These are phyloP conservation scores for Acer negundo DNA, from an alignment of 345 rosid genomes.

Conservation along the genomic window DNA sequence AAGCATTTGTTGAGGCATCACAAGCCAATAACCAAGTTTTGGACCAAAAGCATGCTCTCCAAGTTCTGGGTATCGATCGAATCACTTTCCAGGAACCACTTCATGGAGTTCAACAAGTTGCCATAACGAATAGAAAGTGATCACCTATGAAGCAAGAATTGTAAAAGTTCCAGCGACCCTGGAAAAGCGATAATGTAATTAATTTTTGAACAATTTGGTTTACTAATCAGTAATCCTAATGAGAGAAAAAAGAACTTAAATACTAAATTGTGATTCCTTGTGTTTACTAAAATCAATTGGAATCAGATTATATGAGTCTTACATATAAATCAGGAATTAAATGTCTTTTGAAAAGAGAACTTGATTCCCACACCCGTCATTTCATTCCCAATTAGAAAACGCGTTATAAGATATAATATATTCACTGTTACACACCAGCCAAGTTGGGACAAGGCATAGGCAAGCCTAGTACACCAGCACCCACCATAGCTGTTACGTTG, in stretches of 20 bases:
- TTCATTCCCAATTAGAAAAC: no score
- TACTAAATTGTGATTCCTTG: no score
- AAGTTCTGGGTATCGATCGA: slow-evolving; percentile 36
- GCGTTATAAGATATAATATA: no score
- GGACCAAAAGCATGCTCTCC: slow-evolving; percentile 34
- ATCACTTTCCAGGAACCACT: slow-evolving; percentile 31
- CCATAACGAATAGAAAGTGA: slow-evolving; percentile 35
- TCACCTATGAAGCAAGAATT: slow-evolving; percentile 26
- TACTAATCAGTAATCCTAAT: no score
- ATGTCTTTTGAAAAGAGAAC: no score
- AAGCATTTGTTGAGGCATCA: slow-evolving; percentile 35
- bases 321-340: no score
- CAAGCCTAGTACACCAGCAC: slow-evolving; percentile 40
- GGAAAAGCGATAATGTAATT: background rate
- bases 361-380: no score
- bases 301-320: no score
- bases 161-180: slow-evolving; percentile 23
- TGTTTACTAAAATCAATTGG: no score
- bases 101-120: slow-evolving; percentile 38
- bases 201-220: no score
- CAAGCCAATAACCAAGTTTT: slow-evolving; percentile 29
- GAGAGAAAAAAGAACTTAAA: no score
- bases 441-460: slow-evolving; percentile 41
- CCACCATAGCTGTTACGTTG: slow-evolving; percentile 45
- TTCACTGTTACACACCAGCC: slow-evolving; percentile 31